Conservation (phyloP, 2,329 filamentous ascomycete species). For the Onygenales sp. region DNA sequence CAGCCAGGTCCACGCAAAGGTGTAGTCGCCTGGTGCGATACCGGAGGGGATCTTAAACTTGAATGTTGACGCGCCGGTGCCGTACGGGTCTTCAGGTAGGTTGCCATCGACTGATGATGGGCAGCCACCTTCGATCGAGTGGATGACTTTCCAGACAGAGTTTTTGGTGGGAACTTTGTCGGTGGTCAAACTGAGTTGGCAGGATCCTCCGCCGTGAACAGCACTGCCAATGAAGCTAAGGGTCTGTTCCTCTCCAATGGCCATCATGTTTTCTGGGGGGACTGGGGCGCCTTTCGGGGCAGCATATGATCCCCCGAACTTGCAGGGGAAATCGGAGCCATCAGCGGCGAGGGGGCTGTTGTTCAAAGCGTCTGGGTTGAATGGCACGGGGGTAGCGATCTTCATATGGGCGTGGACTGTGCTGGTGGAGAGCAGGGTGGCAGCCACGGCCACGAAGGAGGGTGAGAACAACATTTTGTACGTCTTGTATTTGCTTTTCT, state of each 20-base stretch:
- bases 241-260: slow-evolving; percentile 51
- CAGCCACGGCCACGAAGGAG: slow-evolving; percentile 23
- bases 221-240: slow-evolving; percentile 63
- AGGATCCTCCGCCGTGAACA: slow-evolving; percentile 83
- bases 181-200: slow-evolving; percentile 78
- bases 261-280: slow-evolving; percentile 46
- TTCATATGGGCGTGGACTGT: slow-evolving; percentile 65
- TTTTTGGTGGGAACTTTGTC: slow-evolving; percentile 58
- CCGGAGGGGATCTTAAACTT: slow-evolving; percentile 62
- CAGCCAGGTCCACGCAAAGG: slow-evolving; percentile 88
- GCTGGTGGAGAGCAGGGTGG: slow-evolving; percentile 45
- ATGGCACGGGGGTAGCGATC: slow-evolving; percentile 61
- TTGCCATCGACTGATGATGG: slow-evolving; percentile 56
- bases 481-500: not conserved
- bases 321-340: slow-evolving; percentile 76
- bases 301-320: slow-evolving; percentile 40
- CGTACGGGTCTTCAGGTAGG: slow-evolving; percentile 39
- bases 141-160: slow-evolving; percentile 78
- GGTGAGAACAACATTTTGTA: slow-evolving; percentile 21
- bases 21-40: slow-evolving; percentile 66
- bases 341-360: slow-evolving; percentile 55
- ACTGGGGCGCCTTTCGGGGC: slow-evolving; percentile 22
- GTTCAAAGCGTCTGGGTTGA: slow-evolving; percentile 37
- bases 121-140: slow-evolving; percentile 80
- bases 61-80: slow-evolving; percentile 48